Evolutionary conservation across 257 asterid species (phyloP), one percentile per base, ranked within the genome.

Genomic region (Fraxinus quadrangulata): DNA sequence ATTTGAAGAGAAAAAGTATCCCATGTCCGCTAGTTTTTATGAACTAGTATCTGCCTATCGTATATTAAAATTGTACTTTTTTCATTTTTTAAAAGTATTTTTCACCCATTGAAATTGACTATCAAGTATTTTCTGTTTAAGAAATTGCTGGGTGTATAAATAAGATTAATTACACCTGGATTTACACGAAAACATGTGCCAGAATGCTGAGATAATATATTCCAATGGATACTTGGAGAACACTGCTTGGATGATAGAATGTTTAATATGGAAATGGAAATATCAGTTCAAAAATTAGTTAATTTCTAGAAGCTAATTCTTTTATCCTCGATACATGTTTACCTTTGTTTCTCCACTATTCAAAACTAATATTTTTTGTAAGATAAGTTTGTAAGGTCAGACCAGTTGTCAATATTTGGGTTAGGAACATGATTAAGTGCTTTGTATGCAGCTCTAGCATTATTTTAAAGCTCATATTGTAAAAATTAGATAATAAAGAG

Each of bases 321-420:
- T 54, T 6, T 19, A 17, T 54, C 8, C 65, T n/a, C 65, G 3
- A 17, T 4, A 54, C n/a, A 54, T 54, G 24, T 54, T n/a, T 54
- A n/a, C 26, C 24, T 40, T 10, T 65, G 49, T 47, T 54, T 66
- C 56, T 73, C 26, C 45, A 79, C 7, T 73, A 37, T 51, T 71
- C 51, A 56, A 40, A 10, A 40, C n/a, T 21, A 68, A 79, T 31
- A 24, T 51, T 79, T 59, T 54, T 51, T 73, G 67, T n/a, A 21
- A 13, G 56, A 33, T 51, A 36, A 37, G 28, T 17, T 73, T 51
- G 54, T 40, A 1, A 54, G 49, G 65, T 67, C 28, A 17, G 39
- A 67, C 28, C 49, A 37, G 65, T 11, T 30, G 30, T 66, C 70
- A 6, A 54, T 54, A 4, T 19, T 23, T 65, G 75, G 70, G 1